Base-by-base conservation (phyloP, 148 eudicot species). In the Diospyros kaki region DNA sequence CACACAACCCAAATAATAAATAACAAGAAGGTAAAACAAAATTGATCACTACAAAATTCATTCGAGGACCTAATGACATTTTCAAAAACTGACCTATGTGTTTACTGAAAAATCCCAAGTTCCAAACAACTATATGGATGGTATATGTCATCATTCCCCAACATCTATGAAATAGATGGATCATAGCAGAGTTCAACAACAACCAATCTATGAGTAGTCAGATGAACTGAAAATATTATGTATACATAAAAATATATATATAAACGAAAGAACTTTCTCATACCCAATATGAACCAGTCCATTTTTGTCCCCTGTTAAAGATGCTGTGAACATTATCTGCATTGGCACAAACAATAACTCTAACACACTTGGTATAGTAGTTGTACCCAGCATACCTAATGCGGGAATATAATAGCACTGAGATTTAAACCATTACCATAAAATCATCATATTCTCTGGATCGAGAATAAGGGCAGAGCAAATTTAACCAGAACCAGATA, bases 201-300 rank as follows among this genome's bases (percentile, higher is more conserved):
- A 28, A 28, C 28, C 28, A 43, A 75, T 38, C 55, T 6, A 14
- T 56, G 17, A 52, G 10, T 3, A 45, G 9, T 45, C 28, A 18
- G 5, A 9, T 41, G 10, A 15, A 2, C 9, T 7, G 45, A 4
- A 2, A 18, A 50, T 38, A n/a, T n/a, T n/a, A n/a, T n/a, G n/a
- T n/a, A 39, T 6, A 79, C 11, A 39, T 15, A 17, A 61, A 2
- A 48, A 18, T 41, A 4, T 45, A 64, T 40, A 3, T 58, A 18
- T 60, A 28, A 8, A 14, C 6, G 42, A 51, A 42, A 41, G 39
- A 65, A 73, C 9, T 9, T 69, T 64, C 43, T 55, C 80, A 38
- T 85, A 89, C 93, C 98, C 98, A 92, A 69, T 90, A 94, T 11
- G 97, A 85, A 71, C 84, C 83, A 8, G 97, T 94, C 98, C 97